A percentile compares a stretch with the other conserved stretches of the same genome.
These are phyloP conservation scores for Ochetophila trinervis DNA, from an alignment of 306 rosid genomes.

Conservation along the genomic window DNA sequence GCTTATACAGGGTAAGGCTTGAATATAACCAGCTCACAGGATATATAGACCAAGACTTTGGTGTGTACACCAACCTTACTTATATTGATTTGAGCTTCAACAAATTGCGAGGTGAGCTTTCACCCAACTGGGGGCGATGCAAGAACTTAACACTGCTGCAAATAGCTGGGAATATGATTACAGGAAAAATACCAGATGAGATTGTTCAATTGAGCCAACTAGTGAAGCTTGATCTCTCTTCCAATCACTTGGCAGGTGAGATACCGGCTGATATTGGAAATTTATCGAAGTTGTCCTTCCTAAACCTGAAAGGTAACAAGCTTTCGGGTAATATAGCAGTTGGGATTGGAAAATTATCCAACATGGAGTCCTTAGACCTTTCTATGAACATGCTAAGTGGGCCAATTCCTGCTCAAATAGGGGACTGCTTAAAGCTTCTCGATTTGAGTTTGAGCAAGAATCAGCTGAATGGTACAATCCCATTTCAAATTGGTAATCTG, in stretches of 20 bases:
- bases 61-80: slow-evolving; percentile 52
- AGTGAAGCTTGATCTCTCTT: slow-evolving; percentile 37
- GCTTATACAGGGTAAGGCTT: slow-evolving; percentile 43
- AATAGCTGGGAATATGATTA: slow-evolving; percentile 38
- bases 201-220: slow-evolving; percentile 30
- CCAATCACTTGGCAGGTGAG: slow-evolving; percentile 44
- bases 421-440: slow-evolving; percentile 31
- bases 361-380: slow-evolving; percentile 37
- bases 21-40: slow-evolving; percentile 43
- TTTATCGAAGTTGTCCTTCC: slow-evolving; percentile 18
- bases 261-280: slow-evolving; percentile 41
- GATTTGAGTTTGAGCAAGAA: slow-evolving; percentile 41
- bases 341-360: slow-evolving; percentile 36
- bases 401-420: slow-evolving; percentile 41
- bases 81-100: slow-evolving; percentile 55
- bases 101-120: slow-evolving; percentile 33
- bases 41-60: slow-evolving; percentile 40
- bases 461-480: slow-evolving; percentile 43
- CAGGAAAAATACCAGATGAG: slow-evolving; percentile 45
- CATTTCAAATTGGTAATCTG: slow-evolving; percentile 44
- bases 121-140: slow-evolving; percentile 50
- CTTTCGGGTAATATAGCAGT: slow-evolving; percentile 42
- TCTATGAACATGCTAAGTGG: slow-evolving; percentile 45
- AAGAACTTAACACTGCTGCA: slow-evolving; percentile 29
- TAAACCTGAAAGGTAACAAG: slow-evolving; percentile 31